Evolutionary conservation across 768 basidiomycete genomes (phyloP).

Genomic region (Pholiota microspora): DNA sequence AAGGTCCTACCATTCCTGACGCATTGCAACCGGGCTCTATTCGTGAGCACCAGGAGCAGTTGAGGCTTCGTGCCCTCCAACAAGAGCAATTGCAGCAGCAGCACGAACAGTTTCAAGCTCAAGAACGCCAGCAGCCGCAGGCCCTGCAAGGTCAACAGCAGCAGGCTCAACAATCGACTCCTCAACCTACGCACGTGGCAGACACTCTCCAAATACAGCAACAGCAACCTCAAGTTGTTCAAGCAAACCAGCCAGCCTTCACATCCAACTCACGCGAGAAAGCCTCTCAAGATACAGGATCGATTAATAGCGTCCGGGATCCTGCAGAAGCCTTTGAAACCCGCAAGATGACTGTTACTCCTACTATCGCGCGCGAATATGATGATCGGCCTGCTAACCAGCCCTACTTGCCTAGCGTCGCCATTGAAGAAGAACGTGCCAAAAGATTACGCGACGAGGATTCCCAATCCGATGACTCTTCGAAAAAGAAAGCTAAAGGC

Average conservation of each 20-base stretch:
- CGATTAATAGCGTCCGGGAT: conserved; percentile 37
- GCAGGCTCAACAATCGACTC: conserved; percentile 26
- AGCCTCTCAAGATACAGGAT: conserved; percentile 25
- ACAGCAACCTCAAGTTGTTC: conserved; percentile 25
- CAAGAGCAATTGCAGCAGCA: conserved; percentile 26
- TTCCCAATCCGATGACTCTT: conserved; percentile 26
- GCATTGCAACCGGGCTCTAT: conserved; percentile 32
- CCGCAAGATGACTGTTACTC: conserved; percentile 74
- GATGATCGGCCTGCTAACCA: conserved; percentile 25
- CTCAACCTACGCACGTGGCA: conserved; percentile 18
- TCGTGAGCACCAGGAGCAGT: conserved; percentile 28
- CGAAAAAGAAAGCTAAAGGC: conserved; percentile 46
- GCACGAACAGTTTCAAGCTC: conserved; percentile 28
- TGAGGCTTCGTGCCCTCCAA: conserved; percentile 10
- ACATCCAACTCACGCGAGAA: conserved; percentile 48
- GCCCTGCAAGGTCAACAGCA: conserved; percentile 31
- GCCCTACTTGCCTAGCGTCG: conserved; percentile 32
- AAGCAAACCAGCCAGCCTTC: conserved; percentile 35
- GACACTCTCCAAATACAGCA: conserved; percentile 24
- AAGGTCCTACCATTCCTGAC: conserved; percentile 28
- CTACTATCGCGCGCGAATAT: conserved; percentile 66
- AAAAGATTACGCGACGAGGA: conserved; percentile 51
- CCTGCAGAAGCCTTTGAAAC: conserved; percentile 73
- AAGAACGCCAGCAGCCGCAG: conserved; percentile 26
- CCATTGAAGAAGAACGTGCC: conserved; percentile 35